A percentile compares a stretch with the other conserved stretches of the same genome.
phyloP scores from a whole-genome alignment of 495 filamentous ascomycete genomes.

The Hypoxylon cercidicola region DNA sequence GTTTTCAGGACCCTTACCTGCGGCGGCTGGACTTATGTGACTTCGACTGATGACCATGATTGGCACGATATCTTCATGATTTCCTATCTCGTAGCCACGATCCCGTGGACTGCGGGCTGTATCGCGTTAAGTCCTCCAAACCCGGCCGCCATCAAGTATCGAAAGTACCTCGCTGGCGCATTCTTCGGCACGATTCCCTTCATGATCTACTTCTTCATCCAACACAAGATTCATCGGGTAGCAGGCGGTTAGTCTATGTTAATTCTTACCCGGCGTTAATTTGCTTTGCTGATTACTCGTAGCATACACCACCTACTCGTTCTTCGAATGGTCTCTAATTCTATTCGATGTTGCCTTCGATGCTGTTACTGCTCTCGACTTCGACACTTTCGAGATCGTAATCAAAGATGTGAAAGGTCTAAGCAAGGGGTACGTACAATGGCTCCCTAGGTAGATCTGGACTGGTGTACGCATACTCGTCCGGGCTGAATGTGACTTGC shows the following conservation, averaged over 20 bases:
- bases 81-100: slow-evolving; percentile 90
- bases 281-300: slow-evolving; percentile 23
- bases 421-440: slow-evolving; percentile 98
- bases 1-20: slow-evolving; percentile 92
- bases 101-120: slow-evolving; percentile 96
- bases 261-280: slow-evolving; percentile 18
- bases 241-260: slow-evolving; percentile 78
- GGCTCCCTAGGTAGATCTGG: slow-evolving; percentile 83
- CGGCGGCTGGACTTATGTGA: slow-evolving; percentile 99
- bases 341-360: slow-evolving; percentile 97
- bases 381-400: slow-evolving; percentile 87
- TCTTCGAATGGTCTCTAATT: slow-evolving; percentile 97
- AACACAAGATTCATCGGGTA: slow-evolving; percentile 96
- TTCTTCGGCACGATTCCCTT: slow-evolving; percentile 95
- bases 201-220: slow-evolving; percentile 96
- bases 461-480: slow-evolving; percentile 39
- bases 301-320: slow-evolving; percentile 99
- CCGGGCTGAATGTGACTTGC: slow-evolving; percentile 28
- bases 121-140: slow-evolving; percentile 90
- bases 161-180: slow-evolving; percentile 81
- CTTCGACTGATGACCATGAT: slow-evolving; percentile 96
- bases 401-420: slow-evolving; percentile 88
- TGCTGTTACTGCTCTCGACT: slow-evolving; percentile 95
- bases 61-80: slow-evolving; percentile 99
- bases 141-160: slow-evolving; percentile 82